phyloP scores from a whole-genome alignment of 2,329 filamentous ascomycete species.

The Colletotrichum falcatum region DNA sequence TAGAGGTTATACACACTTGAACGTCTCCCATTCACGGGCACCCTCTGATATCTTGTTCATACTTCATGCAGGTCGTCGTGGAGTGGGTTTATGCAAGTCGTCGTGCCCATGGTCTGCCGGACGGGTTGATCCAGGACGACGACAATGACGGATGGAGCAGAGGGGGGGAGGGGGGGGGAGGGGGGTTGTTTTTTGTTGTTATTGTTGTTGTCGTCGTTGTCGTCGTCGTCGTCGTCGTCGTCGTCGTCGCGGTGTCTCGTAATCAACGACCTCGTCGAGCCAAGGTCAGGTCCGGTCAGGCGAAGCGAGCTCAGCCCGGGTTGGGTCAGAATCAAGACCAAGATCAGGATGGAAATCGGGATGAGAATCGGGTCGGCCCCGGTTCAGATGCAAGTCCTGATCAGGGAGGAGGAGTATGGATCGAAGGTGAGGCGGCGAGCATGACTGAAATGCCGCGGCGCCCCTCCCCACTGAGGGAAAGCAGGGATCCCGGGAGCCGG shows the following conservation, averaged over 20 bases:
- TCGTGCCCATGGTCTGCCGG: slow-evolving; percentile 36
- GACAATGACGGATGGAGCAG: not conserved
- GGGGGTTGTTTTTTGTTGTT: slow-evolving; percentile 3
- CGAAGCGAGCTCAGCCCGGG: not conserved
- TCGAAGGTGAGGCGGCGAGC: slow-evolving; percentile 35
- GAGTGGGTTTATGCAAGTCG: slow-evolving; percentile 27
- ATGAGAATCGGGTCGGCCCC: not conserved
- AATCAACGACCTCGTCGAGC: slow-evolving; percentile 21
- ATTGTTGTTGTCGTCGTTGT: not conserved
- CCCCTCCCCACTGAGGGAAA: slow-evolving; percentile 35
- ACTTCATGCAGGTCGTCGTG: slow-evolving; percentile 32
- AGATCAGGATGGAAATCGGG: slow-evolving; percentile 1
- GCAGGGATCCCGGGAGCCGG: slow-evolving; percentile 33
- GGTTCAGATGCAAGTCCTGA: slow-evolving; percentile 1
- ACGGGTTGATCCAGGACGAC: slow-evolving; percentile 1
- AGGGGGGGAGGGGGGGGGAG: not conserved
- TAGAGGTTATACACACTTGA: slow-evolving; percentile 43
- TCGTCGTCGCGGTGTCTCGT: not conserved
- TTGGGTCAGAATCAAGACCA: slow-evolving; percentile 2
- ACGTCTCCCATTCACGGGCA: slow-evolving; percentile 49
- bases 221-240: slow-evolving; percentile 10
- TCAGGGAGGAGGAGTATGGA: slow-evolving; percentile 26
- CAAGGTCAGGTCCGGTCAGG: not conserved
- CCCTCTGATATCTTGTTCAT: slow-evolving; percentile 45
- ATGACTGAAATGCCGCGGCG: slow-evolving; percentile 38